These are phyloP conservation scores for Metschnikowia amazonensis DNA, from an alignment of 805 yeast species.

Conservation along the genomic window DNA sequence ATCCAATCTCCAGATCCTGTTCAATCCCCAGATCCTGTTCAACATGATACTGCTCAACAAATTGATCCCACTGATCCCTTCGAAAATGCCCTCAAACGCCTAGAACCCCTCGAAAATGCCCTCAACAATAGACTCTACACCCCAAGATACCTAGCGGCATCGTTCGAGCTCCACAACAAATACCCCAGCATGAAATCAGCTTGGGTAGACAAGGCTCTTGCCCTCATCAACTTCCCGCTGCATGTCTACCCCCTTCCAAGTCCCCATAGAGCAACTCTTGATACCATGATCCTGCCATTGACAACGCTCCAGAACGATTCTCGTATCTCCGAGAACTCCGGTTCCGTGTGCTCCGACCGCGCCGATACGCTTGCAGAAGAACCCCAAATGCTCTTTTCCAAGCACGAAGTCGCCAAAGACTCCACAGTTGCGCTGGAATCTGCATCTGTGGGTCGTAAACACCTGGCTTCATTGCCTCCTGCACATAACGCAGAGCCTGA, in stretches of 20 bases:
- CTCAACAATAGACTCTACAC: slow-evolving; percentile 58
- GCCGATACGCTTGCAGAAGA: background rate
- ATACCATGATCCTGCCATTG: background rate
- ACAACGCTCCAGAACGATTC: background rate
- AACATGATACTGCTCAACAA: too few species aligned
- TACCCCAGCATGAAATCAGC: slow-evolving; percentile 17
- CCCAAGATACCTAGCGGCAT: slow-evolving; percentile 30
- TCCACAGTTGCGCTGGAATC: background rate
- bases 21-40: too few species aligned
- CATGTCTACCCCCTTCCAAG: background rate
- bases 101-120: slow-evolving; percentile 26
- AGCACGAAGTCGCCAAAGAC: background rate
- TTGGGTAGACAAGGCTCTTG: slow-evolving; percentile 11
- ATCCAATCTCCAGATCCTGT: too few species aligned
- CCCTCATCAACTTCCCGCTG: slow-evolving; percentile 1
- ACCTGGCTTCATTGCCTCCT: slow-evolving; percentile 16
- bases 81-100: background rate
- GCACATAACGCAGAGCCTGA: slow-evolving; percentile 3
- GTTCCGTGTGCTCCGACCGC: background rate
- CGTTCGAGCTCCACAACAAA: slow-evolving; percentile 25
- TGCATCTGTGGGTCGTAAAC: slow-evolving; percentile 10
- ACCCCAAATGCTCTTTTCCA: background rate
- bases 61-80: too few species aligned
- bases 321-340: background rate
- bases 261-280: background rate